Evolutionary conservation across 495 filamentous ascomycete genomes (phyloP), one percentile per base, ranked within the genome.

Genomic region (Xylaria castorea): DNA sequence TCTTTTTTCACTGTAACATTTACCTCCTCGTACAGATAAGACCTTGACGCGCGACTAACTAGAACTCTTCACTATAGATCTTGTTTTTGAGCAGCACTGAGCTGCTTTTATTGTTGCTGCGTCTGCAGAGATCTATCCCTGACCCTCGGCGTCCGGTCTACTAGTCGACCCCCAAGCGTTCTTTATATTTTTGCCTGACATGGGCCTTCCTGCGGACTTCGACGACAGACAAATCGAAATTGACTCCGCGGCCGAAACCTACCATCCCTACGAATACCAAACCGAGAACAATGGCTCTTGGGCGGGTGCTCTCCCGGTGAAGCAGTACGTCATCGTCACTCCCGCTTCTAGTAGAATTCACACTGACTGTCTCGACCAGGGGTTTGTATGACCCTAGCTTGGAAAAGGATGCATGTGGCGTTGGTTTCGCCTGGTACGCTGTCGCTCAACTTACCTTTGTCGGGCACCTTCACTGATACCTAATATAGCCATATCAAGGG

Each of bases 381-480:
- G 96, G 95, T 84, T 90, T 99, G 42, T 99, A 99, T 80, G 95
- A 98, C 82, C 96, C 96, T 67, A 90, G 91, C 78, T 91, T 96
- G 68, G 96, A 99, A 83, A 99, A 99, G 83, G 96, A 99, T 94
- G 94, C 96, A 58, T 99, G 96, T 80, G 96, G 96, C 92, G 96
- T 99, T 75, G 97, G 96, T 79, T 99, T 99, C 83, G 94, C 96
- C 81, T 97, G 96, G 95, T 98, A 87, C 85, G 93, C 25, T 53
- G 16, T 58, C 44, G 38, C 44, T 32, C n/a, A 34, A 42, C 44
- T 40, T 18, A 46, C 44, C 36, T 25, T 20, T 38, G 12, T 63
- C 57, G 12, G 25, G 4, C 57, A 22, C 51, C 44, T 12, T 16
- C 32, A 55, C 73, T 75, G 79, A 75, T 50, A 18, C 58, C 22